Conservation (phyloP, 257 asterid genomes). For the Avicennia marina region DNA sequence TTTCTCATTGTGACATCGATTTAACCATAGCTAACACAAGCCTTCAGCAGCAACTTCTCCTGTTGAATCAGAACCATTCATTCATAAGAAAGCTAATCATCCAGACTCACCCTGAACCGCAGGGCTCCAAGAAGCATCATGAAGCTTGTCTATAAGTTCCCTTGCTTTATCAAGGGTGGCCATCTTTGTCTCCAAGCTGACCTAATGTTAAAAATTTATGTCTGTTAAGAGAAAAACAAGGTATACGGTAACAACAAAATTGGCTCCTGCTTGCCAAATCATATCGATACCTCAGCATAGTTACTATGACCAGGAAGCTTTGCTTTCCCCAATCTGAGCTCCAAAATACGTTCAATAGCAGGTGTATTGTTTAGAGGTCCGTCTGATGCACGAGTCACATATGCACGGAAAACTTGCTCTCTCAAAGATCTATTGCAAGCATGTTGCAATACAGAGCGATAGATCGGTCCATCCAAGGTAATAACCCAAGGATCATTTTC, state of each 20-base stretch:
- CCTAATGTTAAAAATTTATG: conserved; percentile 16
- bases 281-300: conserved; percentile 62
- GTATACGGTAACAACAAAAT: background rate
- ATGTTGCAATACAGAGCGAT: conserved; percentile 61
- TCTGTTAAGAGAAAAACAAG: conserved; percentile 2
- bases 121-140: conserved; percentile 37
- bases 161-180: conserved; percentile 42
- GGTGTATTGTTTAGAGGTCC: conserved; percentile 67
- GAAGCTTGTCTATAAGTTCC: conserved; percentile 45
- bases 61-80: background rate
- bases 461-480: conserved; percentile 68
- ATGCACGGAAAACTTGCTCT: conserved; percentile 74
- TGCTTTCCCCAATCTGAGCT: conserved; percentile 75
- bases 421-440: conserved; percentile 60
- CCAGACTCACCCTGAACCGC: conserved; percentile 30
- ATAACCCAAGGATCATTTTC: conserved; percentile 77
- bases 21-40: no score
- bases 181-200: conserved; percentile 42
- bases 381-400: conserved; percentile 68
- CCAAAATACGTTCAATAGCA: conserved; percentile 56
- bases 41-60: no score
- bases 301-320: conserved; percentile 62
- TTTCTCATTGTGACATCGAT: no score
- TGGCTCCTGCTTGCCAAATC: background rate
- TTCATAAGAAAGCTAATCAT: background rate